Evolutionary conservation across 1,284 basidiomycete genomes (phyloP).

Genomic region (Rhodotorula sp.): DNA sequence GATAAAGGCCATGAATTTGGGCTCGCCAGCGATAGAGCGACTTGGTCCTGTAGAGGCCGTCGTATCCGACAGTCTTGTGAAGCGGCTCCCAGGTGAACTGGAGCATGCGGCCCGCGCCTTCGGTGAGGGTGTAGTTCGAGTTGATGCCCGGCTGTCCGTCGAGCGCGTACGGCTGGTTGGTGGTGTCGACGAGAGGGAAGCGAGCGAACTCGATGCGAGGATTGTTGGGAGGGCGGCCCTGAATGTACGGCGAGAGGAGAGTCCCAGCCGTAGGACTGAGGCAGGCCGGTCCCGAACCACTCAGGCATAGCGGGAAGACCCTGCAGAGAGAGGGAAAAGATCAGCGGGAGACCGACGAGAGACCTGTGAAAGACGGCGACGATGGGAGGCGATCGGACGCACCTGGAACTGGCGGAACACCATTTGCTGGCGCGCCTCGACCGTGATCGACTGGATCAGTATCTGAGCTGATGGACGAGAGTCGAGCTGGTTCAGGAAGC

Average conservation of each 20-base stretch:
- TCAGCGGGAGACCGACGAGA: slow-evolving; percentile 50
- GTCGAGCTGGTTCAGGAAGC: slow-evolving; percentile 64
- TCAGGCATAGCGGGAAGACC: slow-evolving; percentile 12
- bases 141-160: slow-evolving; percentile 54
- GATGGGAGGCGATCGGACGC: no score
- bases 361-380: slow-evolving; percentile 61
- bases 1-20: slow-evolving; percentile 59
- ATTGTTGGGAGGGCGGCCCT: slow-evolving; percentile 56
- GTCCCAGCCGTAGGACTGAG: slow-evolving; percentile 65
- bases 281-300: slow-evolving; percentile 57
- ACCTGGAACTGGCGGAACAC: slow-evolving; percentile 62
- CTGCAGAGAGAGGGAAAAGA: neutral
- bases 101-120: slow-evolving; percentile 55
- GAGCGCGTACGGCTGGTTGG: slow-evolving; percentile 46
- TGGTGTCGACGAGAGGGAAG: slow-evolving; percentile 59
- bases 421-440: slow-evolving; percentile 68
- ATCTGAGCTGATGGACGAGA: slow-evolving; percentile 60
- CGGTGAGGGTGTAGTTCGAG: slow-evolving; percentile 56
- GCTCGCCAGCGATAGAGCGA: slow-evolving; percentile 54
- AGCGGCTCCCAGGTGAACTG: slow-evolving; percentile 61
- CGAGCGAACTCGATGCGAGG: slow-evolving; percentile 19
- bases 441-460: slow-evolving; percentile 62
- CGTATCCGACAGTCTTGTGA: slow-evolving; percentile 57
- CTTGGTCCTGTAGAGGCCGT: slow-evolving; percentile 58
- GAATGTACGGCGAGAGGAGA: slow-evolving; percentile 61